Base-by-base conservation (phyloP, 352 stramenopile genomes). In the Peronospora belbahrii region DNA sequence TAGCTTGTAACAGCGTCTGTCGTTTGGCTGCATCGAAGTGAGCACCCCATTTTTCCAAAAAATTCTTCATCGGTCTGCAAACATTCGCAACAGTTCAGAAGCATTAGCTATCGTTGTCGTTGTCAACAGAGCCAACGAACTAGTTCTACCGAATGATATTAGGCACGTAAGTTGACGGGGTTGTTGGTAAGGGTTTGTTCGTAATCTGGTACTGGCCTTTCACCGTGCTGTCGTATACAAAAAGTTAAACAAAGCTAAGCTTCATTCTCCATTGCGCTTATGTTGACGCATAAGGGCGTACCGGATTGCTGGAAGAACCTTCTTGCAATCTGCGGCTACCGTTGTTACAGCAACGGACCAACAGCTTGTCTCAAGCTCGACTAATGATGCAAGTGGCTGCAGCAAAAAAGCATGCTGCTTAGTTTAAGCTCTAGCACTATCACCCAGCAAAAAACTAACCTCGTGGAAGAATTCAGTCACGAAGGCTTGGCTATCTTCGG, bases 191-290 rank as follows among this genome's bases (percentile, higher is more conserved):
- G 5, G 80, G 74, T 43, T 92, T 94, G 69, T 90, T 94, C 4
- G 83, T 94, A 75, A 94, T 92, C 48, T 94, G 83, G 42, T 94
- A 94, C 50, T 94, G 83, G 7, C 83, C 83, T 42, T 94, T 94
- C 39, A 94, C 80, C 4, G 80, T 92, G 24, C 70, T 88, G 42
- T 24, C 40, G 17, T 48, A 17, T 7, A 25, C 27, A 53, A 22
- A 46, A 18, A 0, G 13, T 14, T 31, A 24, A 36, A 48, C 14
- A 19, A 42, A 25, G 1, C 4, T 59, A 23, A 56, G 60, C 4
- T 17, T 17, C 23, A 17, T 23, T 3, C 11, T 40, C 18, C 2
- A 27, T 28, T 20, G 10, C 6, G 13, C 6, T 25, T 9, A 32
- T 9, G 23, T 15, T 25, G 4, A 13, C 19, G 28, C 7, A 0